A percentile compares a stretch with the other conserved stretches of the same genome.
These are phyloP conservation scores for Monilinia fructicola DNA, from an alignment of 2,329 filamentous ascomycete genomes.

Conservation along the genomic window DNA sequence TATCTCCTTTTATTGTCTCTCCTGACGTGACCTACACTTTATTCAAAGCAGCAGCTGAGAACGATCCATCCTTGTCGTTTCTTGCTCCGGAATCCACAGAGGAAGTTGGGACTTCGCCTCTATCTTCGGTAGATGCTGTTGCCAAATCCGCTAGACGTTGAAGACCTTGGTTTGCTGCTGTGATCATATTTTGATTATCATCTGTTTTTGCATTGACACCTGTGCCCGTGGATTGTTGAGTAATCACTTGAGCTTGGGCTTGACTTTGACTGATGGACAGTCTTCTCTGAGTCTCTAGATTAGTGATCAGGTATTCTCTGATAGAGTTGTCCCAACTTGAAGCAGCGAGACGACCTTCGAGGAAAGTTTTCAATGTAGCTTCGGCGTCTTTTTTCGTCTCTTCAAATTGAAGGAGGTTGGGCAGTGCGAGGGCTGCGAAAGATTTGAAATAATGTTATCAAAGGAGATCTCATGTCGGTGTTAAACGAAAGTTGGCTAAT, in stretches of 20 bases:
- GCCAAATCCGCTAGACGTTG: constrained; percentile 59
- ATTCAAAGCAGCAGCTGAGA: background rate
- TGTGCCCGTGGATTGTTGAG: background rate
- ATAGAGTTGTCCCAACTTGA: constrained; percentile 59
- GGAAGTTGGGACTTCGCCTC: background rate
- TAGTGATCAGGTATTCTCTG: constrained; percentile 43
- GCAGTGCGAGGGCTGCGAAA: constrained; percentile 59
- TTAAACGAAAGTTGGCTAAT: constrained; percentile 58
- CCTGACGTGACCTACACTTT: background rate
- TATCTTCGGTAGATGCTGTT: constrained; percentile 31
- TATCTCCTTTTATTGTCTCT: background rate
- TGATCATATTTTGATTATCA: constrained; percentile 31
- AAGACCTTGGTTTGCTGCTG: constrained; percentile 42
- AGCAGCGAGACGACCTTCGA: constrained; percentile 52
- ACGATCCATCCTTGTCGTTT: background rate
- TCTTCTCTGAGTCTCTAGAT: constrained; percentile 3
- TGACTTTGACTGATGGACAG: background rate
- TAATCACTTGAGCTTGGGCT: no score
- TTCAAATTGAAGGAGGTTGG: constrained; percentile 57
- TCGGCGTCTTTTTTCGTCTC: constrained; percentile 58
- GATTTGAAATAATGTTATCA: constrained; percentile 66
- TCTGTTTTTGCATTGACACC: constrained; percentile 8
- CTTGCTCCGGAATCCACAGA: background rate
- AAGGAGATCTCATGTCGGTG: constrained; percentile 56
- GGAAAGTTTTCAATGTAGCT: constrained; percentile 54